phyloP scores from a whole-genome alignment of 495 filamentous ascomycete genomes.

The Pyrenula aspistea region DNA sequence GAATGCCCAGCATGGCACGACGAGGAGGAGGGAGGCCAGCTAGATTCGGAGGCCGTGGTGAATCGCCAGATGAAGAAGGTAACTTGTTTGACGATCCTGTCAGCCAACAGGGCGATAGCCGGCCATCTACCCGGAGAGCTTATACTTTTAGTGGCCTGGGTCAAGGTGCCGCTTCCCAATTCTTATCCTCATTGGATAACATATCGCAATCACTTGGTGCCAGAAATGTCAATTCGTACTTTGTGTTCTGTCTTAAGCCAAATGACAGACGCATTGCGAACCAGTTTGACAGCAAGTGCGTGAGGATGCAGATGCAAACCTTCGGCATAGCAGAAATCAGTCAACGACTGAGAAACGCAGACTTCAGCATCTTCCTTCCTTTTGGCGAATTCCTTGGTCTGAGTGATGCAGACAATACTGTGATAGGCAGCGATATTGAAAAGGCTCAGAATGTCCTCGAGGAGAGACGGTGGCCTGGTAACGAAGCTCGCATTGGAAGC shows the following conservation, averaged over 20 bases:
- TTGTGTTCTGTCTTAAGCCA: constrained; percentile 93
- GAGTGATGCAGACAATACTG: constrained; percentile 65
- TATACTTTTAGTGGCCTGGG: constrained; percentile 35
- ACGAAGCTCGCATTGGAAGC: constrained; percentile 80
- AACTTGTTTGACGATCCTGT: constrained; percentile 36
- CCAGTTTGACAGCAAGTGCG: constrained; percentile 97
- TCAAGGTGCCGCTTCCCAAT: constrained; percentile 86
- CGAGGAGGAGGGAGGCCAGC: constrained; percentile 45
- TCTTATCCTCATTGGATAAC: constrained; percentile 77
- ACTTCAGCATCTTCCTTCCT: constrained; percentile 91
- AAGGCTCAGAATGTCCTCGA: constrained; percentile 83
- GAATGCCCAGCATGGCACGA: constrained; percentile 85
- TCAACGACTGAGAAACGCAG: constrained; percentile 77
- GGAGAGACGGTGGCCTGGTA: constrained; percentile 79
- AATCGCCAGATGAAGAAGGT: constrained; percentile 13
- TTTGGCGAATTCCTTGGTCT: constrained; percentile 92
- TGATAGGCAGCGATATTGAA: constrained; percentile 87
- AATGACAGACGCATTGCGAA: constrained; percentile 97
- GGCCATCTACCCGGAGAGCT: constrained; percentile 25
- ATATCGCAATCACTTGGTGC: constrained; percentile 74
- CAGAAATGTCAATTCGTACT: constrained; percentile 79
- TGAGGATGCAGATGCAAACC: constrained; percentile 85
- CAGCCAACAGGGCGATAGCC: constrained; percentile 27
- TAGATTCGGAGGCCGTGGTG: constrained; percentile 20
- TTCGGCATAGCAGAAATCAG: constrained; percentile 97